phyloP scores from a whole-genome alignment of 2,329 filamentous ascomycete species.

The Neofusicoccum umdonicola region DNA sequence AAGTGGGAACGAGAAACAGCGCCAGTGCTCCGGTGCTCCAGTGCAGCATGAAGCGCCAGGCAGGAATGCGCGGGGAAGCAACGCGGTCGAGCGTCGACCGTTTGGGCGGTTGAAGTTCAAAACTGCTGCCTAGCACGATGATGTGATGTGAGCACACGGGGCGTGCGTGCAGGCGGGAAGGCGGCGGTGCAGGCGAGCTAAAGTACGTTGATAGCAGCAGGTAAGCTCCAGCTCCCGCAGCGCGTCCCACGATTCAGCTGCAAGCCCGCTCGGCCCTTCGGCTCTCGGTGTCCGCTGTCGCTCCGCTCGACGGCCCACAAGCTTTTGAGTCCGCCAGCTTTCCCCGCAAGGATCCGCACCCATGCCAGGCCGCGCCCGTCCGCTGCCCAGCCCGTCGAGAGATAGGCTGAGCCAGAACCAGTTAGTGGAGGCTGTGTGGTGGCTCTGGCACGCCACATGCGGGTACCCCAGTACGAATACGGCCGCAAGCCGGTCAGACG shows the following conservation, averaged over 20 bases:
- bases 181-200: background rate
- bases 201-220: too few relatives aligned
- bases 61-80: too few relatives aligned
- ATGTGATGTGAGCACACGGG: background rate
- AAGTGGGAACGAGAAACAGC: too few relatives aligned
- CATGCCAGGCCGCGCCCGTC: background rate
- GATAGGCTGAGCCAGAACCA: background rate
- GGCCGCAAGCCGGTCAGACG: background rate
- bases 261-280: background rate
- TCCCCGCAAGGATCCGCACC: background rate
- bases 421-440: conserved; percentile 1
- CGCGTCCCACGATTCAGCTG: background rate
- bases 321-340: background rate
- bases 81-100: too few relatives aligned
- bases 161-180: background rate
- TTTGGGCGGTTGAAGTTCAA: background rate
- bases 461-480: background rate
- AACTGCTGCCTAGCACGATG: background rate
- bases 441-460: background rate
- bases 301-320: background rate
- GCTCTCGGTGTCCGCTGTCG: background rate
- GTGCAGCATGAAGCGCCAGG: too few relatives aligned
- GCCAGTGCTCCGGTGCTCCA: too few relatives aligned
- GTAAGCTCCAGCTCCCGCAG: too few relatives aligned
- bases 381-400: background rate